These are phyloP conservation scores for Leptographium galeiforme DNA, from an alignment of 2,329 filamentous ascomycete genomes.

Conservation along the genomic window DNA sequence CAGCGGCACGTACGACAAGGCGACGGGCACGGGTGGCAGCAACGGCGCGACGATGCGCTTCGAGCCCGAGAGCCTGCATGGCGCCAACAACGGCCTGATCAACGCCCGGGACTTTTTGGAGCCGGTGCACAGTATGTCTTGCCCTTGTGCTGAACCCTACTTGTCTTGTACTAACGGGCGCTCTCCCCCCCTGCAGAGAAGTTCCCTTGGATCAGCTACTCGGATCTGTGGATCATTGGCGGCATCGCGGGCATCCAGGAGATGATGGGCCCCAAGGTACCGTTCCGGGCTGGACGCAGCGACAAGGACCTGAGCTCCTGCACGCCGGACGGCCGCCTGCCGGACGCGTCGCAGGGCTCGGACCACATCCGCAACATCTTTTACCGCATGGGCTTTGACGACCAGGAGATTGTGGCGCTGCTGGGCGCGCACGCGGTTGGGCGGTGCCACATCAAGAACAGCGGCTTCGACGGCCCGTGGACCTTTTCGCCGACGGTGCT, in stretches of 20 bases:
- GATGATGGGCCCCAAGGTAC: constrained; percentile 79
- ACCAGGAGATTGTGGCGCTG: constrained; percentile 90
- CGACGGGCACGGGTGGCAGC: constrained; percentile 78
- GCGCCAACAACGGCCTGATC: constrained; percentile 84
- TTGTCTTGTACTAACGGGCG: no score
- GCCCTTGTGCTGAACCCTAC: no score
- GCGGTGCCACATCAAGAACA: constrained; percentile 76
- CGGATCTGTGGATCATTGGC: constrained; percentile 88
- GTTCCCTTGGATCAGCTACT: constrained; percentile 94
- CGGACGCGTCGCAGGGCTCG: constrained; percentile 58
- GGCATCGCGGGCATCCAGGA: constrained; percentile 85
- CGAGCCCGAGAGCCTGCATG: constrained; percentile 74
- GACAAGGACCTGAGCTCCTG: constrained; percentile 73
- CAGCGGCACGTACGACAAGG: constrained; percentile 81
- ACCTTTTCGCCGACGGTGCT: constrained; percentile 82
- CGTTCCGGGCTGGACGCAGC: constrained; percentile 73
- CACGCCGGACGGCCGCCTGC: constrained; percentile 80
- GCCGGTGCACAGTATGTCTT: constrained; percentile 62
- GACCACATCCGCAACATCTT: constrained; percentile 87
- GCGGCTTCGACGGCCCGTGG: constrained; percentile 81
- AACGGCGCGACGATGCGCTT: constrained; percentile 98
- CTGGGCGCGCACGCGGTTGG: constrained; percentile 76
- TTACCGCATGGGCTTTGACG: constrained; percentile 93
- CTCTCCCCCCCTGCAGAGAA: constrained; percentile 32
- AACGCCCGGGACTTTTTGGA: constrained; percentile 84